phyloP scores from a whole-genome alignment of 2,329 filamentous ascomycete genomes.

The Fusarium globosum region DNA sequence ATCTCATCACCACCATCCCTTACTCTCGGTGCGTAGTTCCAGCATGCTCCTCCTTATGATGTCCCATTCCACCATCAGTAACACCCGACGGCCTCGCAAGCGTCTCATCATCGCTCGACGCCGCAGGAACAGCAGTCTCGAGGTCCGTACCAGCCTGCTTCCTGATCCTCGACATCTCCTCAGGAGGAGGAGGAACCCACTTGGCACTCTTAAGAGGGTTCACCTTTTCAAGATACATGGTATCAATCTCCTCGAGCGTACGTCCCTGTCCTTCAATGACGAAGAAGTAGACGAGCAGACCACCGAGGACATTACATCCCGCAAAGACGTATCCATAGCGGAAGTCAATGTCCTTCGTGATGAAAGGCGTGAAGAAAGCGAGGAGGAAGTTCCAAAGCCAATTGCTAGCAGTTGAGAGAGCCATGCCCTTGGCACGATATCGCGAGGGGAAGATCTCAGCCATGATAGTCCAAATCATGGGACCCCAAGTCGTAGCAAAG shows the following conservation, averaged over 20 bases:
- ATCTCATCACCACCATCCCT: background rate
- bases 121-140: conserved; percentile 34
- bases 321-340: conserved; percentile 82
- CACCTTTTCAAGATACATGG: conserved; percentile 76
- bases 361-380: conserved; percentile 84
- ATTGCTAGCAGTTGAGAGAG: conserved; percentile 69
- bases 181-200: conserved; percentile 60
- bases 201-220: conserved; percentile 70
- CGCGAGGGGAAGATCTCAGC: conserved; percentile 73
- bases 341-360: conserved; percentile 77
- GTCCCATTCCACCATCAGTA: conserved; percentile 3
- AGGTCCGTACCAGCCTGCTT: conserved; percentile 55
- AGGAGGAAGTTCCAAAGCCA: conserved; percentile 81
- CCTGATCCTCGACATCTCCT: conserved; percentile 57
- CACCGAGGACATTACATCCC: conserved; percentile 73
- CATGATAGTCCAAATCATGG: conserved; percentile 72
- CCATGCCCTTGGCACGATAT: conserved; percentile 70
- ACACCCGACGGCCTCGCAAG: conserved; percentile 18
- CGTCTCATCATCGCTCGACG: conserved; percentile 33
- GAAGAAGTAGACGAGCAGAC: conserved; percentile 79
- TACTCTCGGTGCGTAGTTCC: conserved; percentile 27
- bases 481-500: conserved; percentile 75
- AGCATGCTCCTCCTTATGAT: conserved; percentile 30
- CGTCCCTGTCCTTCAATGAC: conserved; percentile 79
- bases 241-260: conserved; percentile 82